phyloP scores from a whole-genome alignment of 805 yeast genomes.

The Yamadazyma takamatsuzukensis region DNA sequence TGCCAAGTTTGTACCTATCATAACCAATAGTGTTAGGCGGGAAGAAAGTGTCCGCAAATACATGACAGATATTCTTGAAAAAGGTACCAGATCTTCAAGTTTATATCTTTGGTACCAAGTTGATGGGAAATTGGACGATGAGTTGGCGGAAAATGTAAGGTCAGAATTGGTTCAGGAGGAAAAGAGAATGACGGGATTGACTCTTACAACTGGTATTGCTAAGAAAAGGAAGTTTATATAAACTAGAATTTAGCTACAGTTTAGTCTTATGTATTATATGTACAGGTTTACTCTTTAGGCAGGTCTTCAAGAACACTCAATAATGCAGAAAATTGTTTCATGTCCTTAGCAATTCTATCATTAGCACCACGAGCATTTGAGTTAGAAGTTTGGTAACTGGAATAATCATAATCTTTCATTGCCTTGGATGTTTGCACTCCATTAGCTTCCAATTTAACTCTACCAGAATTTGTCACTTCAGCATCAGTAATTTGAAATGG shows the following conservation, averaged over 20 bases:
- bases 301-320: constrained; percentile 4
- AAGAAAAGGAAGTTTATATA: constrained; percentile 29
- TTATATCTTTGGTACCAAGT: constrained; percentile 81
- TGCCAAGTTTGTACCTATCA: constrained; percentile 56
- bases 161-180: constrained; percentile 54
- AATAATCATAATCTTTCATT: constrained; percentile 13
- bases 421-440: constrained; percentile 36
- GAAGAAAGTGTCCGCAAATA: constrained; percentile 50
- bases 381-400: constrained; percentile 25
- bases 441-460: constrained; percentile 35
- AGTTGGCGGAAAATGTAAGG: constrained; percentile 60
- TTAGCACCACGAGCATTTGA: constrained; percentile 29
- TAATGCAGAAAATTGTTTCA: constrained; percentile 7
- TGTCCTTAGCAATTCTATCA: constrained; percentile 32
- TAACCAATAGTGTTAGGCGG: constrained; percentile 62
- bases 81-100: constrained; percentile 58
- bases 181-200: constrained; percentile 37
- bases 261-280: not conserved
- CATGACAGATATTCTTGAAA: constrained; percentile 59
- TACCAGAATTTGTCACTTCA: constrained; percentile 33
- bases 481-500: constrained; percentile 41
- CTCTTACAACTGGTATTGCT: constrained; percentile 12
- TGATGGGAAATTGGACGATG: constrained; percentile 70
- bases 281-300: not conserved
- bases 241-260: not conserved